Evolutionary conservation across 106 monocot genomes (phyloP).

Genomic region (Apostasia ramifera): DNA sequence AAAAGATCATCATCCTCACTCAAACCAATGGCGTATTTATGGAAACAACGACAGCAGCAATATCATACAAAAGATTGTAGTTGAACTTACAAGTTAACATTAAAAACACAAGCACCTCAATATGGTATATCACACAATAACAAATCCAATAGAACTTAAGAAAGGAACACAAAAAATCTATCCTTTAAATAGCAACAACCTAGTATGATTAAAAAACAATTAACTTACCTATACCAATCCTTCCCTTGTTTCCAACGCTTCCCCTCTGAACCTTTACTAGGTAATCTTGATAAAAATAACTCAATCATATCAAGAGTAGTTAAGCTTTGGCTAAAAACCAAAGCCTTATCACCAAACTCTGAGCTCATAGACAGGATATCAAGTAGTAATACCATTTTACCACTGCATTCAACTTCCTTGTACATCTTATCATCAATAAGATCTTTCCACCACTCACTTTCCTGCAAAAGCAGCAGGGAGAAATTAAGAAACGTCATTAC

Average conservation of each 20-base stretch:
- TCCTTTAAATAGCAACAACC: too few relatives aligned
- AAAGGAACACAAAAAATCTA: too few relatives aligned
- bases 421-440: slow-evolving; percentile 73
- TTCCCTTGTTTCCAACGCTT: slow-evolving; percentile 96
- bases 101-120: too few relatives aligned
- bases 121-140: too few relatives aligned
- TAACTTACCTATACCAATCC: slow-evolving; percentile 93
- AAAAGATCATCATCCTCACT: too few relatives aligned
- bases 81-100: too few relatives aligned
- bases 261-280: slow-evolving; percentile 42
- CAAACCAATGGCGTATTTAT: too few relatives aligned
- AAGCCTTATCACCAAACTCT: slow-evolving; percentile 77
- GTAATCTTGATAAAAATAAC: slow-evolving; percentile 68
- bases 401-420: slow-evolving; percentile 71
- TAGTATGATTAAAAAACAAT: not conserved
- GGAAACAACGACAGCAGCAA: too few relatives aligned
- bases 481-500: not conserved
- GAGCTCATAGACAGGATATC: slow-evolving; percentile 89
- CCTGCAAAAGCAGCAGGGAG: slow-evolving; percentile 28
- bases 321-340: slow-evolving; percentile 96
- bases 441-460: slow-evolving; percentile 80
- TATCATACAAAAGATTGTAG: too few relatives aligned
- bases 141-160: too few relatives aligned
- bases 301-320: slow-evolving; percentile 89
- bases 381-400: slow-evolving; percentile 92